These are phyloP conservation scores for Vicia sativa DNA, from an alignment of 306 rosid species.

Conservation along the genomic window DNA sequence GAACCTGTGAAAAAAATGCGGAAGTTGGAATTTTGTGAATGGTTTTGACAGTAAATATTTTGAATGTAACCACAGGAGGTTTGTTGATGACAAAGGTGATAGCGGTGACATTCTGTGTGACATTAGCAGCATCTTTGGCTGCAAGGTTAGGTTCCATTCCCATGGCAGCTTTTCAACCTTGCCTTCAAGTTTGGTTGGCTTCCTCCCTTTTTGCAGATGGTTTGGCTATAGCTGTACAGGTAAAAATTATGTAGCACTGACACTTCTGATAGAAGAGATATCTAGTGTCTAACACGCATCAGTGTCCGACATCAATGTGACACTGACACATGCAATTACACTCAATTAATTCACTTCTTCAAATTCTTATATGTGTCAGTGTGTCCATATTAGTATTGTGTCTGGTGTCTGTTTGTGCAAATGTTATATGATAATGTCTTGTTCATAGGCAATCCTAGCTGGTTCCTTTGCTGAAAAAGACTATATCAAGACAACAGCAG, in stretches of 20 bases:
- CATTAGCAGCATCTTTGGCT: constrained; percentile 85
- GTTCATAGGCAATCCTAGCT: constrained; percentile 75
- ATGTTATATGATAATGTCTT: no score
- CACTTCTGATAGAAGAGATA: no score
- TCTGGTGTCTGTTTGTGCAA: no score
- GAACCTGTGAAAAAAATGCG: no score
- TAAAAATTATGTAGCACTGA: constrained; percentile 1
- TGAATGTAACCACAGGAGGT: constrained; percentile 51
- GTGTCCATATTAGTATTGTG: no score
- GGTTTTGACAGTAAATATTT: not conserved
- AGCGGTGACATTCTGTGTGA: constrained; percentile 91
- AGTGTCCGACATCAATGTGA: no score
- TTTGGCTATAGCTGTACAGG: constrained; percentile 94
- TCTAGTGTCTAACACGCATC: no score
- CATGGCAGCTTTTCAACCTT: constrained; percentile 92
- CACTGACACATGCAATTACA: no score
- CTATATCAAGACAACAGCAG: constrained; percentile 55
- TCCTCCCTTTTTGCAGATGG: constrained; percentile 95
- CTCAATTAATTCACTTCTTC: no score
- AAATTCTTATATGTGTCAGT: no score
- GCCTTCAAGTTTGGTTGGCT: constrained; percentile 86
- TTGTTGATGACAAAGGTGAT: constrained; percentile 69
- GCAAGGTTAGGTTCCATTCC: constrained; percentile 76
- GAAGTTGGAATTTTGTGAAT: no score
- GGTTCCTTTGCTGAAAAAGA: constrained; percentile 84